These are phyloP conservation scores for Solanum boliviense DNA, from an alignment of 257 asterid genomes.

Conservation along the genomic window DNA sequence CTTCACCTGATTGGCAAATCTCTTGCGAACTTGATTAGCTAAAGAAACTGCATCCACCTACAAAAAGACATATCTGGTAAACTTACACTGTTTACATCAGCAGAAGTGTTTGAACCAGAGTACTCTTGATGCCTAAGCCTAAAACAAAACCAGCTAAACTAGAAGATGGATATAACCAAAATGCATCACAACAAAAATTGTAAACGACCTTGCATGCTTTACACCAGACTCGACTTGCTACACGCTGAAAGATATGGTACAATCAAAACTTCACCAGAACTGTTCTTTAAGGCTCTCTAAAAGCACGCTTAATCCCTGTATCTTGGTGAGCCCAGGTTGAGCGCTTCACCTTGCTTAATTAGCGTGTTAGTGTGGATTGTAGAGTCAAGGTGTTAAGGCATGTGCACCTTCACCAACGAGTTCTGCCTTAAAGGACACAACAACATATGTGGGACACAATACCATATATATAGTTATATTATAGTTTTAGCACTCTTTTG, in stretches of 20 bases:
- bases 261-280: not conserved
- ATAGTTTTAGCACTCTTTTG: not conserved
- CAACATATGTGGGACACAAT: not conserved
- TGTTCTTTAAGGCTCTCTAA: not conserved
- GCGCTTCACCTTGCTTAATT: not conserved
- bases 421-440: not conserved
- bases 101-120: not conserved
- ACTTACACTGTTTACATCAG: not conserved
- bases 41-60: slow-evolving; percentile 83
- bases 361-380: not conserved
- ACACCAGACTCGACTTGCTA: not conserved
- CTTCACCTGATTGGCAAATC: slow-evolving; percentile 65
- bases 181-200: not conserved
- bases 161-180: not conserved
- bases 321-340: not conserved
- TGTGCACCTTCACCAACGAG: not conserved
- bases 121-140: not conserved
- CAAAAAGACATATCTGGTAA: slow-evolving; percentile 12
- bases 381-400: not conserved
- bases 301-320: not conserved
- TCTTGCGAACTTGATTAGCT: slow-evolving; percentile 61
- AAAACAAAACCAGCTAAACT: not conserved
- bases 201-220: not conserved
- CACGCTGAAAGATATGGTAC: not conserved
- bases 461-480: not conserved